Evolutionary conservation across 225 moss, liverwort and hornwort genomes (phyloP).

Genomic region (Thuidium tamariscinum): DNA sequence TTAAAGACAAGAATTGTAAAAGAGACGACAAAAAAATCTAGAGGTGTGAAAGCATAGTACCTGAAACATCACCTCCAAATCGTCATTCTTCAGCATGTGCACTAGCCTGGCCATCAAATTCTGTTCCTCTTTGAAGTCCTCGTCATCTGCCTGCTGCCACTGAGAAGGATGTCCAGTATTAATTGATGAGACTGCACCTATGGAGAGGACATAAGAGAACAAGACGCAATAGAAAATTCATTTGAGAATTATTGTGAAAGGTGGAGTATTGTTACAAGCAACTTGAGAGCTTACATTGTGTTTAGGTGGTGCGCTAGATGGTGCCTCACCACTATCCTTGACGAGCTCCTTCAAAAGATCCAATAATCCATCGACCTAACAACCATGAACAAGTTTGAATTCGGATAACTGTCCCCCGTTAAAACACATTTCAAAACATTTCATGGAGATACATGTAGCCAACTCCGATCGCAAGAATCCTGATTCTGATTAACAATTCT

Average conservation of each 20-base stretch:
- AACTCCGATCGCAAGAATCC: not conserved
- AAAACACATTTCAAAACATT: not conserved
- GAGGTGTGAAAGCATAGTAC: conserved; percentile 7
- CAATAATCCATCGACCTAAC: conserved; percentile 77
- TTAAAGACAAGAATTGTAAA: not conserved
- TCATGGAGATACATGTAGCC: not conserved
- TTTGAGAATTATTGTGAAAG: not conserved
- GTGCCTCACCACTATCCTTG: conserved; percentile 43
- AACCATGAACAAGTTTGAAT: not conserved
- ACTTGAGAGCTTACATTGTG: conserved; percentile 46
- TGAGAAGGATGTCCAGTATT: not conserved
- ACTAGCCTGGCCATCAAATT: conserved; percentile 88
- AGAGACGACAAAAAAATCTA: not conserved
- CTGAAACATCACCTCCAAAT: conserved; percentile 83
- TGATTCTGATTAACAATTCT: not conserved
- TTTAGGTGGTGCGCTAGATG: conserved; percentile 28
- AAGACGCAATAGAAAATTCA: not conserved
- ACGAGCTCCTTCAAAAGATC: conserved; percentile 83
- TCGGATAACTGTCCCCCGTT: not conserved
- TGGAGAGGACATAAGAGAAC: not conserved
- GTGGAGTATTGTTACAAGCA: not conserved
- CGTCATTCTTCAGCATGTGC: conserved; percentile 69
- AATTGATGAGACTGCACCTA: not conserved
- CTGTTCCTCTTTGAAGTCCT: conserved; percentile 93
- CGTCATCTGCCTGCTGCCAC: conserved; percentile 74